phyloP scores from a whole-genome alignment of 2,329 filamentous ascomycete species.

The Nigrospora sphaerica region DNA sequence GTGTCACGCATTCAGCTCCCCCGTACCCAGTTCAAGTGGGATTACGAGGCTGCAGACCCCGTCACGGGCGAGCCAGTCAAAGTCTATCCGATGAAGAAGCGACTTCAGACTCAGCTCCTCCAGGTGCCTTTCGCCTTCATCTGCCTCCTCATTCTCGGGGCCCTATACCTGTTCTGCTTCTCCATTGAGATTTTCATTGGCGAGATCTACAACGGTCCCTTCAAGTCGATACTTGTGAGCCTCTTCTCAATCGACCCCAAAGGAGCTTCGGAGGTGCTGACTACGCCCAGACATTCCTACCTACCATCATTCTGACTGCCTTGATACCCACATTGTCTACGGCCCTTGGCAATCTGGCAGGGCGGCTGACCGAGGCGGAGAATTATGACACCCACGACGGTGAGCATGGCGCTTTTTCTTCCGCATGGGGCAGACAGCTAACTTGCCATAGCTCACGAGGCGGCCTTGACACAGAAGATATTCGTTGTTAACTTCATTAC shows the following conservation, averaged over 20 bases:
- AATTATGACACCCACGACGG: conserved; percentile 85
- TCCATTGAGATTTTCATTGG: conserved; percentile 93
- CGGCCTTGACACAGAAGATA: conserved; percentile 82
- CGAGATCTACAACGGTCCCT: conserved; percentile 83
- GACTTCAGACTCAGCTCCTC: conserved; percentile 69
- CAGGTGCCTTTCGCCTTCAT: conserved; percentile 79
- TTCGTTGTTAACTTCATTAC: conserved; percentile 97
- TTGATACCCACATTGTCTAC: conserved; percentile 72
- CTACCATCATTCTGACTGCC: conserved; percentile 79
- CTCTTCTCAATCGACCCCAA: neutral
- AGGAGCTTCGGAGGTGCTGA: neutral
- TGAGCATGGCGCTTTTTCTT: conserved; percentile 17
- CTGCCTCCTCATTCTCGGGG: conserved; percentile 66
- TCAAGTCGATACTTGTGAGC: conserved; percentile 74
- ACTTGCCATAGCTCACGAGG: conserved; percentile 56
- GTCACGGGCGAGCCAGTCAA: conserved; percentile 74
- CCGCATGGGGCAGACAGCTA: conserved; percentile 8
- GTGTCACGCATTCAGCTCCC: conserved; percentile 76
- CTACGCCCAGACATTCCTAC: conserved; percentile 64
- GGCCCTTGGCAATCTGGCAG: conserved; percentile 69
- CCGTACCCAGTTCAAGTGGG: conserved; percentile 71
- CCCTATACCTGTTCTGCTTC: conserved; percentile 80
- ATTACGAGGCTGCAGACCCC: conserved; percentile 69
- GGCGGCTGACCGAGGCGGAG: conserved; percentile 71
- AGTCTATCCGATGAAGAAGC: conserved; percentile 69